These are phyloP conservation scores for Vanrija sp. DNA, from an alignment of 1,284 basidiomycete genomes.

Conservation along the genomic window DNA sequence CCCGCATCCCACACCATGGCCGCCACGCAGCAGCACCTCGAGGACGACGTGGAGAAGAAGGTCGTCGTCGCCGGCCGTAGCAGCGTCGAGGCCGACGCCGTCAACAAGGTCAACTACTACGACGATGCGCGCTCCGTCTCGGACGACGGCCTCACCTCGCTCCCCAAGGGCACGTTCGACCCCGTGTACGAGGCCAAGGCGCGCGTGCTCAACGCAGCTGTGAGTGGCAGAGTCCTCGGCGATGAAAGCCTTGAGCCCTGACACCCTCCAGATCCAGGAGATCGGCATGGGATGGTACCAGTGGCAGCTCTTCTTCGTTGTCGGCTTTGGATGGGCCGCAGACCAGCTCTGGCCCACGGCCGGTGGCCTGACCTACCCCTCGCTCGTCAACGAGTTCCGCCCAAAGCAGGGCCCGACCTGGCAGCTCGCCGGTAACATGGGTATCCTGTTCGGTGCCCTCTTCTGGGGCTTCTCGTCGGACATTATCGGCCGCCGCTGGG, in stretches of 20 bases:
- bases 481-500: constrained; percentile 53
- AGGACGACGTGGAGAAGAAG: too few relatives aligned
- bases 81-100: too few relatives aligned
- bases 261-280: constrained; percentile 27
- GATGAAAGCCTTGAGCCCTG: too few relatives aligned
- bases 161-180: constrained; percentile 23
- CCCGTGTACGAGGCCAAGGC: constrained; percentile 42
- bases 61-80: too few relatives aligned
- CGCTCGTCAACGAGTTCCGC: constrained; percentile 53
- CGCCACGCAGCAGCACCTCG: too few relatives aligned
- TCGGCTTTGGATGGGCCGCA: constrained; percentile 48
- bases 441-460: constrained; percentile 32
- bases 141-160: constrained; percentile 4
- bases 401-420: constrained; percentile 20
- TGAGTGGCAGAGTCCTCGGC: constrained; percentile 7
- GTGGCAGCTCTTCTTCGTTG: constrained; percentile 57
- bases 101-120: too few relatives aligned
- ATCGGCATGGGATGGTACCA: constrained; percentile 66
- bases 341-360: constrained; percentile 50
- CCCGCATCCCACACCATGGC: too few relatives aligned
- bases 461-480: constrained; percentile 55
- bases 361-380: constrained; percentile 27
- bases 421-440: constrained; percentile 35
- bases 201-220: constrained; percentile 35
- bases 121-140: neutral